A percentile compares a stretch with the other conserved stretches of the same genome.
phyloP scores from a whole-genome alignment of 116 monocot species.

The Thalassia testudinum region DNA sequence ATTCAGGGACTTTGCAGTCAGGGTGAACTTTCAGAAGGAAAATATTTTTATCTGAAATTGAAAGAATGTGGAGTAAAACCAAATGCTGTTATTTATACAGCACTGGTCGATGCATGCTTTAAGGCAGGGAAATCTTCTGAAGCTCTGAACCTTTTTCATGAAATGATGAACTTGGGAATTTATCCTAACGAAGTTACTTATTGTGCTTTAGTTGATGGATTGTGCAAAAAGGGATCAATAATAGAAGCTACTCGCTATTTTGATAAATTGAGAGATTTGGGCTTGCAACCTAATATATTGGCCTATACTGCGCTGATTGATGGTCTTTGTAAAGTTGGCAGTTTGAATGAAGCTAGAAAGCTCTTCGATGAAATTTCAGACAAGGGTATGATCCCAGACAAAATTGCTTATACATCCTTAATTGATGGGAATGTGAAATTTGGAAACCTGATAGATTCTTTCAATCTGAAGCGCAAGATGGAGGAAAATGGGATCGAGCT shows the following conservation, averaged over 20 bases:
- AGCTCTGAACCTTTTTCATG: conserved; percentile 38
- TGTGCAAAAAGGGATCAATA: conserved; percentile 64
- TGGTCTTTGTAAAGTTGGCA: conserved; percentile 55
- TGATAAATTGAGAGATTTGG: conserved; percentile 39
- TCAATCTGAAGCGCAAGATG: conserved; percentile 48
- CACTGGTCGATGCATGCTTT: conserved; percentile 51
- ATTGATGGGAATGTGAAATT: conserved; percentile 57
- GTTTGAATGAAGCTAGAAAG: conserved; percentile 26
- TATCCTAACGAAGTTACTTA: conserved; percentile 47
- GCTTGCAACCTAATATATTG: conserved; percentile 48
- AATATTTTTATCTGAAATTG: conserved; percentile 35
- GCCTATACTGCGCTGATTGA: conserved; percentile 64
- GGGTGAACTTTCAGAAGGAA: conserved; percentile 46
- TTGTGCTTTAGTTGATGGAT: conserved; percentile 72
- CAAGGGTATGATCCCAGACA: conserved; percentile 45
- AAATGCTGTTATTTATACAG: conserved; percentile 69
- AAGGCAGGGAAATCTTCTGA: conserved; percentile 51
- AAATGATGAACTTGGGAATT: conserved; percentile 38
- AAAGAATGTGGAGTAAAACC: conserved; percentile 30
- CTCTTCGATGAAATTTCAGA: conserved; percentile 55
- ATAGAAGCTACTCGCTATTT: conserved; percentile 53
- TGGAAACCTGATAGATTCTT: conserved; percentile 44
- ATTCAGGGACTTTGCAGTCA: conserved; percentile 56
- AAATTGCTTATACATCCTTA: conserved; percentile 53
- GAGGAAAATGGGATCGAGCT: conserved; percentile 37